A percentile compares a stretch with the other conserved stretches of the same genome.
phyloP scores from a whole-genome alignment of 1,284 basidiomycete genomes.

The Ganoderma boninense region DNA sequence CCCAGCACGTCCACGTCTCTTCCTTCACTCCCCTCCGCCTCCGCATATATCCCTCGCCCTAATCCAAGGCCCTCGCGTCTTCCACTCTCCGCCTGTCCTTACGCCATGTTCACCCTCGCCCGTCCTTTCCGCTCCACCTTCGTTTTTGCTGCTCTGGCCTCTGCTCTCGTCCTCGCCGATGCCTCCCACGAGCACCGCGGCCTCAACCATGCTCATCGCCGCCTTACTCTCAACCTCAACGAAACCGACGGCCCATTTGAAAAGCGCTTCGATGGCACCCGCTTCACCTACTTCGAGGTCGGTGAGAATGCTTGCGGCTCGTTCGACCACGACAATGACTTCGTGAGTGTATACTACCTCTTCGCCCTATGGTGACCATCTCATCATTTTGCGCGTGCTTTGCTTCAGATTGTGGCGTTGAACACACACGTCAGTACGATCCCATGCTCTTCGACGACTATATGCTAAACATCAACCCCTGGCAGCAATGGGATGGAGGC shows the following conservation, averaged over 20 bases:
- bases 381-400: neutral
- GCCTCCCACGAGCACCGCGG: slow-evolving; percentile 18
- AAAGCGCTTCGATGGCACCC: slow-evolving; percentile 38
- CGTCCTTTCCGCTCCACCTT: slow-evolving; percentile 27
- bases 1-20: neutral
- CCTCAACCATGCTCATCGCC: slow-evolving; percentile 21
- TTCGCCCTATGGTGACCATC: neutral
- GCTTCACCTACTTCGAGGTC: slow-evolving; percentile 58
- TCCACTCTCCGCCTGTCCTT: slow-evolving; percentile 14
- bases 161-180: slow-evolving; percentile 24
- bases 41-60: neutral
- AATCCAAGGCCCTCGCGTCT: neutral
- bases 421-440: slow-evolving; percentile 27
- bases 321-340: slow-evolving; percentile 41
- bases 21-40: neutral
- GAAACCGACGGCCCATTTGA: slow-evolving; percentile 17
- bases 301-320: slow-evolving; percentile 32
- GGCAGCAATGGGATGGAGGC: slow-evolving; percentile 32
- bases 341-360: slow-evolving; percentile 37
- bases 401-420: slow-evolving; percentile 28
- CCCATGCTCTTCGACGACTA: neutral
- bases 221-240: slow-evolving; percentile 20
- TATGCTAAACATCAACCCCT: neutral
- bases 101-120: slow-evolving; percentile 26
- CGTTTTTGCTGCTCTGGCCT: slow-evolving; percentile 27